Evolutionary conservation across 768 basidiomycete species (phyloP).

Genomic region (Cytidiella melzeri): DNA sequence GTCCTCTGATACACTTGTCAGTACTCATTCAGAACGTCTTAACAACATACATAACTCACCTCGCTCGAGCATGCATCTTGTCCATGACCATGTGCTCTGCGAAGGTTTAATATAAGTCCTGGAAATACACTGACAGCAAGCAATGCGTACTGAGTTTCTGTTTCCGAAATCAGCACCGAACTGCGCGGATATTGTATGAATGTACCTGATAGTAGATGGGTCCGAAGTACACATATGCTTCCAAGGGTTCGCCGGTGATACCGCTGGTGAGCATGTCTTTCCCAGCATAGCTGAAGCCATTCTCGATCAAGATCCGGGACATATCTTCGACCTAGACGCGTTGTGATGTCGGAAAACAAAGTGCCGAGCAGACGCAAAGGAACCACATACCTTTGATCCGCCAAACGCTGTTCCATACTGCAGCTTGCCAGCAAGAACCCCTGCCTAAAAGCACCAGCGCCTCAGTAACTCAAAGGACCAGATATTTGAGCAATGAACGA

Average conservation of each 20-base stretch:
- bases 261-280: constrained; percentile 99
- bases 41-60: constrained; percentile 38
- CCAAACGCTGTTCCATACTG: constrained; percentile 97
- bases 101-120: constrained; percentile 2
- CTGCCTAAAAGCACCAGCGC: constrained; percentile 66
- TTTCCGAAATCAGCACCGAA: constrained; percentile 12
- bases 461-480: too few relatives aligned
- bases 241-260: constrained; percentile 93
- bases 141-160: constrained; percentile 86
- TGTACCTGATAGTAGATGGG: constrained; percentile 94
- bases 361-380: constrained; percentile 1
- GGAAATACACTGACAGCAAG: neutral
- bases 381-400: constrained; percentile 83
- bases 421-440: constrained; percentile 81
- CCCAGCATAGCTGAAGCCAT: constrained; percentile 96
- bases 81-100: constrained; percentile 99
- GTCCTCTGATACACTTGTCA: constrained; percentile 61
- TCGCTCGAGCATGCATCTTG: constrained; percentile 99
- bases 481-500: neutral
- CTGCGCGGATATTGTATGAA: neutral
- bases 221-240: constrained; percentile 97
- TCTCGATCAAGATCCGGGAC: constrained; percentile 90
- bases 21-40: too few relatives aligned
- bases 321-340: constrained; percentile 83
- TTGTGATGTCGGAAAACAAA: constrained; percentile 1